Base-by-base conservation (phyloP, 306 rosid species). In the Medicago lupulina region DNA sequence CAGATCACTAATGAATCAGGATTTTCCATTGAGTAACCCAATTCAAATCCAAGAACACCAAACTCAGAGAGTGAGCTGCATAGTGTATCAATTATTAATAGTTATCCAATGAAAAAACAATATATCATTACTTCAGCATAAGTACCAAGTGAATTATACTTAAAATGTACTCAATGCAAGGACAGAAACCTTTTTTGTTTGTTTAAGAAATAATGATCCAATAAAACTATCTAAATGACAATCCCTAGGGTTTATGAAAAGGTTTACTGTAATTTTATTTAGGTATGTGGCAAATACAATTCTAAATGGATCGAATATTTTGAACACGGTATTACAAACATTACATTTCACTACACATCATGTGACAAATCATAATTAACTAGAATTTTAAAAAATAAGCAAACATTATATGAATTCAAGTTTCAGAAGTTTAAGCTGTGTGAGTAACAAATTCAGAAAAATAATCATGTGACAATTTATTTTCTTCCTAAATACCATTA, bases 1-100 rank as follows among this genome's bases (percentile, higher is more conserved):
- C 98, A 95, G 50, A 95, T 85, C 50, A 95, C 96, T 90, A 95
- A 82, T 2, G 98, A 85, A 79, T 95, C 92, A 10, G 98, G 98
- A 76, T 85, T 95, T 77, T 95, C 98, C 97, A 95, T 95, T 3
- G 96, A 92, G 79, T 92, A 95, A 67, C 97, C 98, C 90, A 95
- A 78, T 69, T 95, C 98, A 82, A 95, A 92, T 76, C 97, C 97
- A 80, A 95, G 91, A 80, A 94, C 98, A 46, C 95, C 98, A 78
- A 92, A 94, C 92, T 94, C 98, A 1, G 98, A 94, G 19, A 95
- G 92, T 55, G 98, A 92, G 83, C 98, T 94, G 92, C 80, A 82
- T 70, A 80, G 13, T 70, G 43, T 34, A 82, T 58, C 41, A 61
- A 65, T 55, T 21, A 65, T 19, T 84, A 71, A 63, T 61, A 59